Percentiles rank a stretch among this genome's conserved stretches.
Evolutionary conservation across 495 filamentous ascomycete genomes (phyloP).

Genomic region (Xylaria castorea): DNA sequence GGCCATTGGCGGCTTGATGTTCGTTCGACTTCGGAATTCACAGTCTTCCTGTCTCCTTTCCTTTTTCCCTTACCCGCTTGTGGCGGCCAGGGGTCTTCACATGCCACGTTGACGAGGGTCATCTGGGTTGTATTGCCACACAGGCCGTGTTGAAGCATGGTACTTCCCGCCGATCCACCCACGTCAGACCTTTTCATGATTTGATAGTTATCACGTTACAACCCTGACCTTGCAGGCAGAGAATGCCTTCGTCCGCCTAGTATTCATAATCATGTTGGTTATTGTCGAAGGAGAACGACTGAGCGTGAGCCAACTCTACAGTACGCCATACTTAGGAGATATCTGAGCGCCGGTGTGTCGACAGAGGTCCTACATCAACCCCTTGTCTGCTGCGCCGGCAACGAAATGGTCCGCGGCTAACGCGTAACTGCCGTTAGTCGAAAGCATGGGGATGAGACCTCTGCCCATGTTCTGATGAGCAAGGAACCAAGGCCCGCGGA

Average conservation of each 20-base stretch:
- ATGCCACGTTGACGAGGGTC: constrained; percentile 23
- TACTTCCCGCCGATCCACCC: constrained; percentile 17
- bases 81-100: constrained; percentile 15
- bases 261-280: not conserved
- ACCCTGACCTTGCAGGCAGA: constrained; percentile 5
- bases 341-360: constrained; percentile 20
- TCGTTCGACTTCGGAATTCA: not conserved
- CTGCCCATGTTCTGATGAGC: constrained; percentile 11
- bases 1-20: not conserved
- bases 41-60: not conserved
- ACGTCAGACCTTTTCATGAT: constrained; percentile 5
- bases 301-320: not conserved
- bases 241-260: not conserved
- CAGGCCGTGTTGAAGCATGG: constrained; percentile 18
- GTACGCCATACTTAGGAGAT: constrained; percentile 1
- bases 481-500: constrained; percentile 17
- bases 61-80: constrained; percentile 18
- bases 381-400: not conserved
- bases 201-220: not conserved
- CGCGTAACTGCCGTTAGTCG: constrained; percentile 22
- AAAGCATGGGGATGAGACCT: constrained; percentile 12
- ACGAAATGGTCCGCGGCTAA: constrained; percentile 22
- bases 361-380: not conserved
- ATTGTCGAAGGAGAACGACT: not conserved
- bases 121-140: constrained; percentile 27